Evolutionary conservation across 2,329 filamentous ascomycete genomes (phyloP), one percentile per base, ranked within the genome.

Genomic region (Thielaviopsis cerberus): DNA sequence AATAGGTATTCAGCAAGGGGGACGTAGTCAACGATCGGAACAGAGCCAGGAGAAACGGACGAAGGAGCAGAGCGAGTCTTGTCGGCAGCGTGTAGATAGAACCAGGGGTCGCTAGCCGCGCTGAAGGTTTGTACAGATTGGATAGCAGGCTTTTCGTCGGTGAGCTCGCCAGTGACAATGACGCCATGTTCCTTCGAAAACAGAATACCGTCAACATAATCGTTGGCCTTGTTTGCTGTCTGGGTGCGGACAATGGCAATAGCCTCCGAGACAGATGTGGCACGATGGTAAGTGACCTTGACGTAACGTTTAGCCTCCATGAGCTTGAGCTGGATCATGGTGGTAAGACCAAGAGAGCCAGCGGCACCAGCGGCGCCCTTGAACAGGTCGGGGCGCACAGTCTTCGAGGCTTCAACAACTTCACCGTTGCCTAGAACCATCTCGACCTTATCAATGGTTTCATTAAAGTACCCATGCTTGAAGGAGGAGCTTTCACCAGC

Each of bases 131-230:
- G 82, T 70, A 61, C 69, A 60, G 54, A 64, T 25, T 62, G 63
- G 17, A 63, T 66, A 1, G 65, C 62, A 3, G 74, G 74, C 24
- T 72, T 69, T 5, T 76, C 72, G 63, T 86, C 73, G 1, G 77
- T 80, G 65, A 86, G 69, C 59, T 72, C 71, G 1, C 85, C 85
- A 5, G 78, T 79, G 67, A 86, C 76, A 62, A 88, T 70, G n/a
- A 84, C 80, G 25, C 83, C 83, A 63, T 79, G 77, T 62, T 75
- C 71, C 59, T 74, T 73, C 15, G 76, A 75, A 67, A 79, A 88
- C 59, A 86, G 68, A 55, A 88, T 87, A 23, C 83, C 85, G 64
- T 88, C 86, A 25, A 90, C 77, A 65, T 86, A 90, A 65, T 88
- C 84, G 62, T 77, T 77, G 50, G 67, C 69, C 10, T 68, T 65